Evolutionary conservation across 331 rosid genomes (phyloP).

Genomic region (Phaseolus coccineus): DNA sequence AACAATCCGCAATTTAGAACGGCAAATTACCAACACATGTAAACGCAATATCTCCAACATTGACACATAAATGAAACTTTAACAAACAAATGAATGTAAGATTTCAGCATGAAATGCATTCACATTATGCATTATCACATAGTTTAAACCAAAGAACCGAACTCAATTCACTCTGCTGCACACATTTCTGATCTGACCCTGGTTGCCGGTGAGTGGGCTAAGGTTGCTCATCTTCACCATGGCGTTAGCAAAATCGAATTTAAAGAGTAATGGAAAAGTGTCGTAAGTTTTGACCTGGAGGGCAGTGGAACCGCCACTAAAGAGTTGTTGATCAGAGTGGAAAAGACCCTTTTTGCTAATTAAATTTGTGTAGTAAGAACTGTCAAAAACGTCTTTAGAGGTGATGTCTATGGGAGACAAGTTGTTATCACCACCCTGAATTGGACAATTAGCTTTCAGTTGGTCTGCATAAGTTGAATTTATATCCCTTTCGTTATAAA

Average conservation of each 20-base stretch:
- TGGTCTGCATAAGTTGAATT: constrained; percentile 50
- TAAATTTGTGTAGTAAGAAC: constrained; percentile 35
- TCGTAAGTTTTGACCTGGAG: not conserved
- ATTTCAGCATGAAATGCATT: not conserved
- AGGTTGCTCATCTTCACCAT: constrained; percentile 46
- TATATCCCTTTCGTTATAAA: constrained; percentile 61
- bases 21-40: not conserved
- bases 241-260: constrained; percentile 31
- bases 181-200: constrained; percentile 41
- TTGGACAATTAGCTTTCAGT: constrained; percentile 51
- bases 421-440: constrained; percentile 43
- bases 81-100: not conserved
- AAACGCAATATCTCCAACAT: not conserved
- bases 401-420: constrained; percentile 17
- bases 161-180: constrained; percentile 42
- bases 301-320: constrained; percentile 29
- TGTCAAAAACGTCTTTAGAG: constrained; percentile 6
- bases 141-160: not conserved
- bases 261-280: not conserved
- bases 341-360: constrained; percentile 36
- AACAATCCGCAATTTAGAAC: not conserved
- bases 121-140: not conserved
- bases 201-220: constrained; percentile 13
- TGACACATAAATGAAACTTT: not conserved
- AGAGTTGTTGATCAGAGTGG: constrained; percentile 46